Evolutionary conservation across 2,329 filamentous ascomycete genomes (phyloP), one percentile per base, ranked within the genome.

Genomic region (Clonostachys sp.): DNA sequence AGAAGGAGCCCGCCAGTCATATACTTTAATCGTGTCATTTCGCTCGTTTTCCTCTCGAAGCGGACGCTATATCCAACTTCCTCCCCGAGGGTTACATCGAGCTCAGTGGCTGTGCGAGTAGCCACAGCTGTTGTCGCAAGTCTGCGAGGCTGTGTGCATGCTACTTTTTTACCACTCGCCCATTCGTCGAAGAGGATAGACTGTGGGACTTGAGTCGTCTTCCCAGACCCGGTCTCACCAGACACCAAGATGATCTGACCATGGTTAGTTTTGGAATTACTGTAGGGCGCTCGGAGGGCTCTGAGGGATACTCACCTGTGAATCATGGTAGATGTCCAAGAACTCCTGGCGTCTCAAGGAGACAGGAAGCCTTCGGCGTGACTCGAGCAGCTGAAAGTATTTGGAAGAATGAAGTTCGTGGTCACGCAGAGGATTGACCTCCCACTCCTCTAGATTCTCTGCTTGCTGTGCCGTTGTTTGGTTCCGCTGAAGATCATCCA

Each of bases 111-210:
- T 3, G 96, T 91, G 73, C 91, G 88, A 38, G 86, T 81, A n/a
- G 91, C 91, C 30, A 95, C 89, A 56, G 84, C 89, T 88, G 95
- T 95, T 12, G 91, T 90, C 9, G 91, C 91, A 9, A 95, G 89
- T 70, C 91, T 81, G 54, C 90, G 83, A 5, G 91, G 91, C 56
- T 96, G 90, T 0, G 91, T 96, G 60, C 89, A 94, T 3, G 86
- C 91, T n/a, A 96, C 78, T 61, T 89, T 92, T 62, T 85, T 74
- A 6, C 85, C 88, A 39, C 44, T 50, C 18, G 35, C 45, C 35
- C 46, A 53, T n/a, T 51, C 50, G 16, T 52, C 49, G 33, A 50
- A 49, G 0, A 51, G 13, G 8, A 53, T 30, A 9, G 51, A 33
- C 30, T 57, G 51, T 0, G 50, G 51, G 16, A 55, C 33, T 35